Base-by-base conservation (phyloP, 257 asterid genomes). In the Salvia hispanica region DNA sequence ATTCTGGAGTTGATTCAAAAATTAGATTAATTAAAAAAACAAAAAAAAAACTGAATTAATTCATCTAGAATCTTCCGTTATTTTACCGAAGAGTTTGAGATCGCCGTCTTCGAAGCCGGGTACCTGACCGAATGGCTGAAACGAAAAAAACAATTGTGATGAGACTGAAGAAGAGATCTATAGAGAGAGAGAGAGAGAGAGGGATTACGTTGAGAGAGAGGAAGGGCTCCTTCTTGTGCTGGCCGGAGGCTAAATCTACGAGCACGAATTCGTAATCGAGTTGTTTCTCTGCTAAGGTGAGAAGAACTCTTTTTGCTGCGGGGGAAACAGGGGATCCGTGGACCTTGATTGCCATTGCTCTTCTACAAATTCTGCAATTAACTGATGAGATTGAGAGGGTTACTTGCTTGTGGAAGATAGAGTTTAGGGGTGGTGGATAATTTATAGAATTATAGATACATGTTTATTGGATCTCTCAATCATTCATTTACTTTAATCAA, bases 101-200 rank as follows among this genome's bases (percentile, higher is more conserved):
- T 84, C 86, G 11, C 85, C 85, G 59, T 81, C 86, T 73, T 81
- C 78, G 7, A 84, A 77, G 52, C 52, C 86, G 0, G 89, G 89
- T 15, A 81, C 73, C 73, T 78, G 81, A 12, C 84, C 86, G 54
- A 81, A 84, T 0, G 87, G 87, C 84, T 82, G 81, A 72, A 79
- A 3, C 4, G 45, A 39, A 47, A 14, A 54, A 65, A 7, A 39
- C 43, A 34, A 39, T 39, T 5, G 9, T 5, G 2, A 6, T 39
- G 10, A 39, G 43, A 39, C 9, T 39, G 7, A 6, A 34, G 39
- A 25, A 25, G 2, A 25, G 31, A 25, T 25, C 31, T 25, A 25
- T 1, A 34, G 7, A 0, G 0, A 56, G 16, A 55, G 60, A 55
- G 9, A 6, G 42, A 37, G 42, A 37, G 7, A 37, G 43, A 6